Base-by-base conservation (phyloP, 2,329 filamentous ascomycete genomes). In the Zopfia rhizophila region DNA sequence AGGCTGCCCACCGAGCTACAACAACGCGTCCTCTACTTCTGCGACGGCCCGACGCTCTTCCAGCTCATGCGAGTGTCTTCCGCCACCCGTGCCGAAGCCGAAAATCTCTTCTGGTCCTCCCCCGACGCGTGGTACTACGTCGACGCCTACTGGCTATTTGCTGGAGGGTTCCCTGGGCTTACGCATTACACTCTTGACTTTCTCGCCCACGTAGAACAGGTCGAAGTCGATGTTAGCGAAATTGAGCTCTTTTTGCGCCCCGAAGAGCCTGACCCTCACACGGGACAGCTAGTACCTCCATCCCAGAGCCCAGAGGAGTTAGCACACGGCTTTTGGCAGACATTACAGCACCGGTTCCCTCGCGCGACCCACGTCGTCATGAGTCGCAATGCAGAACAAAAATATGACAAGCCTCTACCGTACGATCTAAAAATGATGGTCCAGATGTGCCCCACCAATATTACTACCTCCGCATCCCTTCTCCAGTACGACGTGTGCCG, bases 21-120 rank as follows among this genome's bases (percentile, higher is more conserved):
- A 40, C 31, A 28, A 28, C 29, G 42, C 11, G 37, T 55, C 23
- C 10, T 58, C 7, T 10, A 31, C 14, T 55, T 48, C 13, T 58
- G 48, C 27, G 27, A 51, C 32, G 22, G 18, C 28, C 33, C 45
- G 14, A 53, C 48, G 10, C 44, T 55, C n/a, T 58, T 56, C 19
- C 48, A 46, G 33, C 48, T 58, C 18, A 58, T 58, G 50, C 50
- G 45, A 2, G 40, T 48, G 1, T 58, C 53, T 11, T 25, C 10
- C 12, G 8, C 28, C 3, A 42, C 29, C 7, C 50, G 48, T 2
- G 3, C 29, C n/a, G 45, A 56, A 31, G 51, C 48, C 7, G 35
- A 31, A 23, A 55, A 47, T 29, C 16, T 55, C 2, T 42, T 53
- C 33, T 56, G 44, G 25, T 48, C 49, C 13, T 24, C 48, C 29